These are phyloP conservation scores for Leishmania braziliensis DNA, from an alignment of 208 protist genomes.

Conservation along the genomic window DNA sequence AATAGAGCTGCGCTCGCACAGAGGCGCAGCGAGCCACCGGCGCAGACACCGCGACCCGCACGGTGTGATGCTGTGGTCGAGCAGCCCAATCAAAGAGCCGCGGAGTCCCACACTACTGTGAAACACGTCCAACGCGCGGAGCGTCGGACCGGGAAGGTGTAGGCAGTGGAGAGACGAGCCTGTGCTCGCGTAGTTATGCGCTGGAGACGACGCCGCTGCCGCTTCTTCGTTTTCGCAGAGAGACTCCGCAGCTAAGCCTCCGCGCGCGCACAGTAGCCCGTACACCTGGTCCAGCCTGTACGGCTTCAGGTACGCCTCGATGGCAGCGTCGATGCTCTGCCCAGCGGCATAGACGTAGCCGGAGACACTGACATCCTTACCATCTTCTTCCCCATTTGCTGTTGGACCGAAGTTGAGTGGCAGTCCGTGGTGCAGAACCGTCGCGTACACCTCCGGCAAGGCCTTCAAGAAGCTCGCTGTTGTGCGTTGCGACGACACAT, in stretches of 20 bases:
- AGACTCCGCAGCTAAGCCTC: neutral
- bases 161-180: neutral
- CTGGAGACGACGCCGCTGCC: neutral
- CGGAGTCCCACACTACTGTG: slow-evolving; percentile 48
- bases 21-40: slow-evolving; percentile 70
- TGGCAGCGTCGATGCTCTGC: slow-evolving; percentile 43
- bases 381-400: slow-evolving; percentile 72
- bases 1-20: slow-evolving; percentile 39
- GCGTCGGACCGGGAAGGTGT: slow-evolving; percentile 59
- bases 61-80: slow-evolving; percentile 75
- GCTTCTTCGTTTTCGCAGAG: neutral
- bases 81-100: slow-evolving; percentile 59
- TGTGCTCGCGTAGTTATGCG: neutral
- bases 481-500: neutral
- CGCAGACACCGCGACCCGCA: slow-evolving; percentile 67
- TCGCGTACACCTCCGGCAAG: slow-evolving; percentile 48
- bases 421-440: slow-evolving; percentile 48
- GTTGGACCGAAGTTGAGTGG: slow-evolving; percentile 79
- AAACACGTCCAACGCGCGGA: slow-evolving; percentile 87
- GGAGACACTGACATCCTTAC: slow-evolving; percentile 52
- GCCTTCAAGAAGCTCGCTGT: slow-evolving; percentile 17
- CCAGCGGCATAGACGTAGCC: slow-evolving; percentile 13
- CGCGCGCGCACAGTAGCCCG: slow-evolving; percentile 29
- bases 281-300: slow-evolving; percentile 68
- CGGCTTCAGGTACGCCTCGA: slow-evolving; percentile 54